A percentile compares a stretch with the other conserved stretches of the same genome.
Conservation (phyloP, 176 grass and related monocot genomes). For the Tillandsia leiboldiana region DNA sequence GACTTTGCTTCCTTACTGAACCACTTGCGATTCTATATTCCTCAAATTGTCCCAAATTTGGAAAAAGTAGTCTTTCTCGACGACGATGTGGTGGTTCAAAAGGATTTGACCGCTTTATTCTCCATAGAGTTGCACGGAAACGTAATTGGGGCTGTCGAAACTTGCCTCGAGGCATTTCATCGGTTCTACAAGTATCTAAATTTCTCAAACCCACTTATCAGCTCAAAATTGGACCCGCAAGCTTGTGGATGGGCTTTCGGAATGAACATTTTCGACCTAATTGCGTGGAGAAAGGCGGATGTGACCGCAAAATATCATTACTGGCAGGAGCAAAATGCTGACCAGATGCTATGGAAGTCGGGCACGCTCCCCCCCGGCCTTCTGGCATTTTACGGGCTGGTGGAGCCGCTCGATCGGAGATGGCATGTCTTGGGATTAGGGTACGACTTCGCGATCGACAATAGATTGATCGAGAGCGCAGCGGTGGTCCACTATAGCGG, state of each 20-base stretch:
- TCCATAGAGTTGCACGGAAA: slow-evolving; percentile 92
- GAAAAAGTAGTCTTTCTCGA: slow-evolving; percentile 96
- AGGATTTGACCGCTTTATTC: slow-evolving; percentile 84
- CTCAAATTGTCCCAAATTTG: slow-evolving; percentile 79
- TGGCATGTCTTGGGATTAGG: slow-evolving; percentile 95
- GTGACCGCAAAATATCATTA: slow-evolving; percentile 73
- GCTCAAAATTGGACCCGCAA: slow-evolving; percentile 86
- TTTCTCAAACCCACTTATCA: slow-evolving; percentile 68
- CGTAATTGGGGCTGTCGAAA: slow-evolving; percentile 96
- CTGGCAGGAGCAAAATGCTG: slow-evolving; percentile 89
- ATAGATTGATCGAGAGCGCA: slow-evolving; percentile 90
- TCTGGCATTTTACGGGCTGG: slow-evolving; percentile 81
- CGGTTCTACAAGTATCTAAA: slow-evolving; percentile 95
- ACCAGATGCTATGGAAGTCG: slow-evolving; percentile 64
- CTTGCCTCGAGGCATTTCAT: slow-evolving; percentile 96
- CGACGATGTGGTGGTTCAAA: slow-evolving; percentile 98
- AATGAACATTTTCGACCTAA: slow-evolving; percentile 96
- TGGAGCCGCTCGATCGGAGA: slow-evolving; percentile 90
- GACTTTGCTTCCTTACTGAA: slow-evolving; percentile 74
- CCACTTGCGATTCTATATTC: slow-evolving; percentile 92
- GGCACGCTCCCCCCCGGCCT: slow-evolving; percentile 84
- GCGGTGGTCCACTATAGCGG: slow-evolving; percentile 92
- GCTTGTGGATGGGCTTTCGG: slow-evolving; percentile 98
- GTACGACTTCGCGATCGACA: slow-evolving; percentile 88
- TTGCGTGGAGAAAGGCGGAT: slow-evolving; percentile 85